Conservation (phyloP, 805 yeast genomes). For the Myxozyma neglecta region DNA sequence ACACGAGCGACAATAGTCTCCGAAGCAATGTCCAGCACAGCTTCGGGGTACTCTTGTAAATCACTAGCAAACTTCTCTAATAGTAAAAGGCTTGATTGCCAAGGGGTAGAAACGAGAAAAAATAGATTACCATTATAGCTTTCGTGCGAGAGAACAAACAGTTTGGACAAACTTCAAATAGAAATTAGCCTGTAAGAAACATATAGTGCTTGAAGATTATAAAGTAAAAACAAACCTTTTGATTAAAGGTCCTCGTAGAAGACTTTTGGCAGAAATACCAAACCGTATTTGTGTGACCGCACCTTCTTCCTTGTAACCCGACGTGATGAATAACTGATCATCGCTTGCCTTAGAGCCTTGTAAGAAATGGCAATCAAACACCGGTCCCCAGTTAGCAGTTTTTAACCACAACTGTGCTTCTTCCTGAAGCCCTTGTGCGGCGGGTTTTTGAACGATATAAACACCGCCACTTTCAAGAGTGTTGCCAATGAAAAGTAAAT, state of each 20-base stretch:
- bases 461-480: slow-evolving; percentile 19
- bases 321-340: slow-evolving; percentile 16
- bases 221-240: background rate
- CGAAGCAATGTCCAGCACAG: background rate
- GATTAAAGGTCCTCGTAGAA: slow-evolving; percentile 12
- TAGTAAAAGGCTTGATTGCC: slow-evolving; percentile 7
- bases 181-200: background rate
- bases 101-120: slow-evolving; percentile 4
- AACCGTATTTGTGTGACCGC: slow-evolving; percentile 14
- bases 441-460: background rate
- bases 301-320: slow-evolving; percentile 16
- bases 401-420: background rate
- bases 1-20: slow-evolving; percentile 12
- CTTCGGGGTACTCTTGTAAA: background rate
- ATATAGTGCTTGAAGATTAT: too few relatives aligned
- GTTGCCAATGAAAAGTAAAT: slow-evolving; percentile 20
- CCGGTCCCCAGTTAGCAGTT: slow-evolving; percentile 21
- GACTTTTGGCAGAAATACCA: slow-evolving; percentile 17
- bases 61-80: background rate
- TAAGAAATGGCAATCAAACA: slow-evolving; percentile 17
- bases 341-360: slow-evolving; percentile 1
- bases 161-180: background rate
- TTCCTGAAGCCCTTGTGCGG: too few relatives aligned
- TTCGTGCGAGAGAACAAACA: slow-evolving; percentile 13
- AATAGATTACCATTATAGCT: background rate